Evolutionary conservation across 2,329 filamentous ascomycete species (phyloP), one percentile per base, ranked within the genome.

Genomic region (Sporothrix schenckii): DNA sequence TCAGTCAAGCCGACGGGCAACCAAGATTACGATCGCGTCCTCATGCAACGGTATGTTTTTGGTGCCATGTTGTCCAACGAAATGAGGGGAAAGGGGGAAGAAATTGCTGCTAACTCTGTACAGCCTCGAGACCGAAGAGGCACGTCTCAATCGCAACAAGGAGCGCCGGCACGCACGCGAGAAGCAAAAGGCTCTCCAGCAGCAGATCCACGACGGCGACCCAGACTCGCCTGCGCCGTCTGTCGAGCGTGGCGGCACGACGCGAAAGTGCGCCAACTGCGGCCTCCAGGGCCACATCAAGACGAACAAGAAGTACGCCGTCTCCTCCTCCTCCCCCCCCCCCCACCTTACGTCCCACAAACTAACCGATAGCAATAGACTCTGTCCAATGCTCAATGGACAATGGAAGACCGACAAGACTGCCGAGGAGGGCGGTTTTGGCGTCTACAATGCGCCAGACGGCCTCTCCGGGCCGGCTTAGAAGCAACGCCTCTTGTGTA

Each of bases 211-310:
- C 72, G 75, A 77, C 54, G 82, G 80, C 66, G 84, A 83, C 66
- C 83, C 83, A 49, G 83, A 79, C 63, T 87, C 86, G 41, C 86
- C 86, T 30, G 85, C 85, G 71, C 78, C 80, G 39, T 77, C 80
- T 39, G 77, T 80, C 66, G 86, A 85, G 77, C 87, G 88, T 77
- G 82, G 85, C 63, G 89, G 90, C 72, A 96, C 92, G 70, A 91
- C 91, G 47, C 87, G 96, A 76, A 98, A 98, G 83, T 99, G 95
- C 82, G 95, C 95, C 75, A 98, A 97, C 80, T 99, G 95, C 81
- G 95, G 95, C 66, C 92, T 95, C 80, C 91, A 97, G 69, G 95
- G 95, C 44, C 95, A 99, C 78, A 99, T 99, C 84, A 97, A 97
- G 82, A 98, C 94, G 63, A 98, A 98, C 84, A 97, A 97, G 83